Conservation (phyloP, 345 rosid species). For the Eucalyptus erythrocorys region DNA sequence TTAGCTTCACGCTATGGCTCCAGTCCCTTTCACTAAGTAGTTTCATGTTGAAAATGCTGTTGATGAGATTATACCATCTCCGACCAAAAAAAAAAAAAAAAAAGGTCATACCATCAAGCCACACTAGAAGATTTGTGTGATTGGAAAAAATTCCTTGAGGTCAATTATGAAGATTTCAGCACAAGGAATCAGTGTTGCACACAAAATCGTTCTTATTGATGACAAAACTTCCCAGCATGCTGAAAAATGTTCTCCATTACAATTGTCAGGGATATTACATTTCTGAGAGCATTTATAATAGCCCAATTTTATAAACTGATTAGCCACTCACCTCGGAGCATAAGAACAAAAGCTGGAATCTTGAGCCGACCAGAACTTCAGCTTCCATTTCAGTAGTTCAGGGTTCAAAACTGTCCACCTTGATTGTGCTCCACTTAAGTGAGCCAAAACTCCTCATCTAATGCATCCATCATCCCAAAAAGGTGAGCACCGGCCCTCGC, state of each 20-base stretch:
- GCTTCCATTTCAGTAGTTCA: not conserved
- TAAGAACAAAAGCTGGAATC: not conserved
- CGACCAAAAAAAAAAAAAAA: too few species aligned
- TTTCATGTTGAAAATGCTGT: not conserved
- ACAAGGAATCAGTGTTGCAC: fast-evolving
- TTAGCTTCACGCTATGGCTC: not conserved
- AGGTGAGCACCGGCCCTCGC: not conserved
- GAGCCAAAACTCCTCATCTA: not conserved
- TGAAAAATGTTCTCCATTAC: not conserved
- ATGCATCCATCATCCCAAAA: not conserved
- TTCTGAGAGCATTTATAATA: not conserved
- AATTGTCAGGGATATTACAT: not conserved
- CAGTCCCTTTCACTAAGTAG: not conserved
- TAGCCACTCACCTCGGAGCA: not conserved
- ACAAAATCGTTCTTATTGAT: too few species aligned
- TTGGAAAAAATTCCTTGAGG: too few species aligned
- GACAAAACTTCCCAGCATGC: too few species aligned
- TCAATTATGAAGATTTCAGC: too few species aligned
- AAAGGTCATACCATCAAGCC: too few species aligned
- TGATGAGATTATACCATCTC: not conserved
- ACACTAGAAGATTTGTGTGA: too few species aligned
- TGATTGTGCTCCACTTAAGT: not conserved
- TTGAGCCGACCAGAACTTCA: not conserved
- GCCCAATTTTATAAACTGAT: fast-evolving
- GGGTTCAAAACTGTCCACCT: not conserved